Conservation (phyloP, 2,329 filamentous ascomycete species). For the Colletotrichum limetticola region DNA sequence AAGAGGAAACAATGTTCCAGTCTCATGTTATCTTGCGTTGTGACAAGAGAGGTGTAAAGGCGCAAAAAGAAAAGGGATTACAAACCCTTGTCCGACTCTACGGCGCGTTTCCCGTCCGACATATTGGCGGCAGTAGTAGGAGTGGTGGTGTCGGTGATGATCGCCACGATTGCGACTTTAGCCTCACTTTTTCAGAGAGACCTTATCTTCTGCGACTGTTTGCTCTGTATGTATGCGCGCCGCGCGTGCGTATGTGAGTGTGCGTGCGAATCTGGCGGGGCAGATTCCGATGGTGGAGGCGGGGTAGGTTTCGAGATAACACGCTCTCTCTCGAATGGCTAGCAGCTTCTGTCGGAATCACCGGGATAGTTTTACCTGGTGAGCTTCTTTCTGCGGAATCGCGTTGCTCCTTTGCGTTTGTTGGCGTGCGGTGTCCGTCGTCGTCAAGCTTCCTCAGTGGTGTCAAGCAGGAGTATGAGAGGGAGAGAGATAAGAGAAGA, state of each 20-base stretch:
- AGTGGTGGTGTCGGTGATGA: neutral
- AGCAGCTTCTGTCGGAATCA: neutral
- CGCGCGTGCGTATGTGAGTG: slow-evolving; percentile 5
- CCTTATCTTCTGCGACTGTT: slow-evolving; percentile 3
- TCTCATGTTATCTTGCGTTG: neutral
- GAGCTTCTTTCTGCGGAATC: neutral
- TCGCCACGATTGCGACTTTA: neutral
- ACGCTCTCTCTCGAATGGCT: neutral
- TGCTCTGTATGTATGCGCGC: neutral
- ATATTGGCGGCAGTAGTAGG: slow-evolving; percentile 12
- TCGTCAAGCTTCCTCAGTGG: neutral
- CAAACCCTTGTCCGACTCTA: slow-evolving; percentile 53
- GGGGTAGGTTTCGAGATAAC: slow-evolving; percentile 16
- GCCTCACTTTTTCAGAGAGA: neutral
- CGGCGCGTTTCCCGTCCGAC: slow-evolving; percentile 42
- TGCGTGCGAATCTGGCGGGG: slow-evolving; percentile 14
- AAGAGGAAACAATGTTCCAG: neutral
- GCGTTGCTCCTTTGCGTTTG: neutral
- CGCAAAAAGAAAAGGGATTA: neutral
- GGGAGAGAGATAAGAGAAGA: too few relatives aligned
- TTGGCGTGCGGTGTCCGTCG: neutral
- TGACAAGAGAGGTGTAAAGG: neutral
- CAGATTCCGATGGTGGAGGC: slow-evolving; percentile 30
- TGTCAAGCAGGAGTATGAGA: neutral
- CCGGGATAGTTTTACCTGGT: neutral